Evolutionary conservation across 345 rosid genomes (phyloP), one percentile per base, ranked within the genome.

Genomic region (Sisymbrium altissimum): DNA sequence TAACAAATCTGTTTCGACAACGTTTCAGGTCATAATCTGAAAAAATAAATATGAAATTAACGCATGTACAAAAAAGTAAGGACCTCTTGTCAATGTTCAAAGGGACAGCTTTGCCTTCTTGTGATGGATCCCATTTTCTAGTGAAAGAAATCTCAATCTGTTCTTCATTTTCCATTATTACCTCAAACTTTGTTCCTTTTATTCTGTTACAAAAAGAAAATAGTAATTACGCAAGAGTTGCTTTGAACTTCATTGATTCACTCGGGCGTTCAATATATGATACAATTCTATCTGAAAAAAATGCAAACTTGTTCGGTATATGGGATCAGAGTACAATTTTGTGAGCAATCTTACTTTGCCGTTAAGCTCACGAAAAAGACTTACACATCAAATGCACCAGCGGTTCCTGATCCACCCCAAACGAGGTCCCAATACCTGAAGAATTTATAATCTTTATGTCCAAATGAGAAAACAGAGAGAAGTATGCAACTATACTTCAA

Each of bases 341-440:
- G 25, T 23, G n/a, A 3, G 23, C 6, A 50, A 14, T 41, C 18
- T 41, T 41, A 14, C 2, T 13, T 41, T 14, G 46, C 17, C 46
- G 7, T 14, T 54, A n/a, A 55, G 60, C 7, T 44, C 0, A 40
- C 8, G 7, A 21, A 61, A 7, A 67, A 59, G 69, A 57, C 88
- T 70, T 85, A 92, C 97, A 84, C 89, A 71, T 89, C 97, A 32
- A 92, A 89, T 64, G 49, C 76, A 48, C 84, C 82, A 48, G 70
- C 17, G 7, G 70, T 64, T 80, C 73, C 83, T 50, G 72, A 55
- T 62, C 79, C 78, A 23, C 70, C 43, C 86, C 91, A 87, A 3
- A 83, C 88, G 5, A 86, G 83, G 68, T 86, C 90, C 90, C 90
- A 86, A 54, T 90, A 90, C 81, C 98, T 93, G 17, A 60, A 57